phyloP scores from a whole-genome alignment of 768 basidiomycete species.

The Sistotremastrum suecicum region DNA sequence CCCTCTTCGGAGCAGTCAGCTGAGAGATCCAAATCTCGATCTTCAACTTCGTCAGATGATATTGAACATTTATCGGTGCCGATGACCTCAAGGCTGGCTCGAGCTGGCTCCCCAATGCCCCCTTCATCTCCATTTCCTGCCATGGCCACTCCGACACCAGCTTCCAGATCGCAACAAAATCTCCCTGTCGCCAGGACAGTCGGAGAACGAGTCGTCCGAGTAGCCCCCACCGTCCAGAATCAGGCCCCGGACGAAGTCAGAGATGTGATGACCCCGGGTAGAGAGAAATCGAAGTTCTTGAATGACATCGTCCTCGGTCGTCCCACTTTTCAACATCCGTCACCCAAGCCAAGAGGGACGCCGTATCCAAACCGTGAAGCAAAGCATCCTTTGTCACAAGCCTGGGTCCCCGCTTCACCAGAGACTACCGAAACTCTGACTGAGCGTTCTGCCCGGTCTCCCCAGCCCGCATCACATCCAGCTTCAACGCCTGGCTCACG shows the following conservation, averaged over 20 bases:
- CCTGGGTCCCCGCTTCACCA: conserved; percentile 21
- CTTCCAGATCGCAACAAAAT: background rate
- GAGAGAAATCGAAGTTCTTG: too few relatives aligned
- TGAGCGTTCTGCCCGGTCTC: too few relatives aligned
- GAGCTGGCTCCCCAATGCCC: conserved; percentile 2
- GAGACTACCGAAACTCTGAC: too few relatives aligned
- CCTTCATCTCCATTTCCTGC: conserved; percentile 2
- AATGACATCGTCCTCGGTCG: conserved; percentile 44
- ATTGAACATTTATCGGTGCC: background rate
- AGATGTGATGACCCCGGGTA: background rate
- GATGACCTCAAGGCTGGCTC: background rate
- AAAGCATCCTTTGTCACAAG: conserved; percentile 54
- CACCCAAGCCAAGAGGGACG: conserved; percentile 36
- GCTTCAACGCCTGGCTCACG: conserved; percentile 17
- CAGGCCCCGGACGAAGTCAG: background rate
- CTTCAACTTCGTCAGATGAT: conserved; percentile 2
- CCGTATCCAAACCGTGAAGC: conserved; percentile 32
- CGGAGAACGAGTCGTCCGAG: too few relatives aligned
- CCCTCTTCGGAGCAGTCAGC: too few relatives aligned
- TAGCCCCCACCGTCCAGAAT: too few relatives aligned
- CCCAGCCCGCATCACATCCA: background rate
- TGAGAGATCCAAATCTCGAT: too few relatives aligned
- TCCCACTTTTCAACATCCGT: conserved; percentile 62
- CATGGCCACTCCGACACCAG: background rate
- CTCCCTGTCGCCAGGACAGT: too few relatives aligned